A percentile compares a stretch with the other conserved stretches of the same genome.
phyloP scores from a whole-genome alignment of 2,329 filamentous ascomycete species.

The Arthrobotrys sphaeroides region DNA sequence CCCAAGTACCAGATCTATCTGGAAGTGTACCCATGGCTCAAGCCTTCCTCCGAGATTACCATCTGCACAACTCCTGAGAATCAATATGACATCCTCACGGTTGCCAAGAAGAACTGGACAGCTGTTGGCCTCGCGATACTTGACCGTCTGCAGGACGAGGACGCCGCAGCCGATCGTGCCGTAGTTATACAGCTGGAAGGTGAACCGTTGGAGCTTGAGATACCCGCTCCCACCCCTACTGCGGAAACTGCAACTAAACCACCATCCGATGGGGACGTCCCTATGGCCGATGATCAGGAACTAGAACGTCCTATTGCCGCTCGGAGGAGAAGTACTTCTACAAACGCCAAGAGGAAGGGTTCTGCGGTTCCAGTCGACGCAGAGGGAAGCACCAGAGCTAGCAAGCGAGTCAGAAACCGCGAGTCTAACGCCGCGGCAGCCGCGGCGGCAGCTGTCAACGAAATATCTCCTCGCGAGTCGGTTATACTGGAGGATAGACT shows the following conservation, averaged over 20 bases:
- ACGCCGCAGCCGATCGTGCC: slow-evolving; percentile 26
- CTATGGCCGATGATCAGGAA: slow-evolving; percentile 56
- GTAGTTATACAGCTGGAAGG: slow-evolving; percentile 49
- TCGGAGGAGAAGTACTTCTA: slow-evolving; percentile 55
- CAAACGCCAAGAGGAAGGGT: slow-evolving; percentile 58
- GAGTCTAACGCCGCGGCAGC: slow-evolving; percentile 68
- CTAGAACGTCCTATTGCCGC: slow-evolving; percentile 40
- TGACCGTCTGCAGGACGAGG: slow-evolving; percentile 44
- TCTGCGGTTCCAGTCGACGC: slow-evolving; percentile 56
- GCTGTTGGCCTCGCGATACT: slow-evolving; percentile 44
- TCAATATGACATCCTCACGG: slow-evolving; percentile 39
- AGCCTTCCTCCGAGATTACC: slow-evolving; percentile 29
- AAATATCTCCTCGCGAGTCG: slow-evolving; percentile 41
- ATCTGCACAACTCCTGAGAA: slow-evolving; percentile 14
- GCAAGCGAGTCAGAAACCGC: slow-evolving; percentile 72
- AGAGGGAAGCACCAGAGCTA: slow-evolving; percentile 60
- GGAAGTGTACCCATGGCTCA: slow-evolving; percentile 49
- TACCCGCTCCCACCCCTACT: slow-evolving; percentile 36
- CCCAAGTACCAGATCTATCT: slow-evolving; percentile 47
- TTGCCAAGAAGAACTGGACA: slow-evolving; percentile 46
- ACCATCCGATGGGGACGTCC: slow-evolving; percentile 54
- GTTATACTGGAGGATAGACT: slow-evolving; percentile 57
- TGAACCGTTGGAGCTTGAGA: slow-evolving; percentile 45
- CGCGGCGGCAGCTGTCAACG: slow-evolving; percentile 57
- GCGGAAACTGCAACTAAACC: slow-evolving; percentile 31